phyloP scores from a whole-genome alignment of 192 early-diverging fungal genomes.

The Backusella macrospora region DNA sequence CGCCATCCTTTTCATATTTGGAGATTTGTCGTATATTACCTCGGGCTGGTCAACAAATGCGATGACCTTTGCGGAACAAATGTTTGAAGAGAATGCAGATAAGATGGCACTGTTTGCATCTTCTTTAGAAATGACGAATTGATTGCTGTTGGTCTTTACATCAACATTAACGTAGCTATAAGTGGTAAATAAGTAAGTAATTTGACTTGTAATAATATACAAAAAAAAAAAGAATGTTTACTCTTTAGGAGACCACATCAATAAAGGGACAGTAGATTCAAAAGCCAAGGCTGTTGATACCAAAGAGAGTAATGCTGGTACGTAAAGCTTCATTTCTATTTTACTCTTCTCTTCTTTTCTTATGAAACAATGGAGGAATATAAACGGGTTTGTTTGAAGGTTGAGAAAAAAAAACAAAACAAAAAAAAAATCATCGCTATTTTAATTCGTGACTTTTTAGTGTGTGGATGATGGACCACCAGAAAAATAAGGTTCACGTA shows the following conservation, averaged over 20 bases:
- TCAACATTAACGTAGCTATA: slow-evolving; percentile 25
- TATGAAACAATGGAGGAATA: slow-evolving; percentile 16
- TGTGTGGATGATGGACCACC: neutral
- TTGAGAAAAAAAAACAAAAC: slow-evolving; percentile 9
- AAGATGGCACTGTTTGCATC: slow-evolving; percentile 27
- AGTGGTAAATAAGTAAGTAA: neutral
- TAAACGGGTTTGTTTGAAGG: neutral
- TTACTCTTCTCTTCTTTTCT: neutral
- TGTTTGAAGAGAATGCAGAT: slow-evolving; percentile 16
- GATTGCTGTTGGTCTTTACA: slow-evolving; percentile 17
- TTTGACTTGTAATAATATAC: neutral
- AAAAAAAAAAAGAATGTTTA: slow-evolving; percentile 3
- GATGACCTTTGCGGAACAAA: slow-evolving; percentile 35
- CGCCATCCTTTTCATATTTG: neutral
- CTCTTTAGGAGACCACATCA: slow-evolving; percentile 46
- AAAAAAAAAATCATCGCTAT: neutral
- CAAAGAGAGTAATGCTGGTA: slow-evolving; percentile 31
- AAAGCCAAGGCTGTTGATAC: slow-evolving; percentile 37
- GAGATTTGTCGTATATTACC: slow-evolving; percentile 16
- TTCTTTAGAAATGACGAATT: slow-evolving; percentile 27
- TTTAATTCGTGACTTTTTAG: slow-evolving; percentile 14
- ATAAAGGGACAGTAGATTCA: slow-evolving; percentile 41
- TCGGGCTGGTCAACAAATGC: slow-evolving; percentile 41
- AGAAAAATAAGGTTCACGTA: no score
- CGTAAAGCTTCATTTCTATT: slow-evolving; percentile 29